Evolutionary conservation across 768 basidiomycete species (phyloP).

Genomic region (Calocybe indica): DNA sequence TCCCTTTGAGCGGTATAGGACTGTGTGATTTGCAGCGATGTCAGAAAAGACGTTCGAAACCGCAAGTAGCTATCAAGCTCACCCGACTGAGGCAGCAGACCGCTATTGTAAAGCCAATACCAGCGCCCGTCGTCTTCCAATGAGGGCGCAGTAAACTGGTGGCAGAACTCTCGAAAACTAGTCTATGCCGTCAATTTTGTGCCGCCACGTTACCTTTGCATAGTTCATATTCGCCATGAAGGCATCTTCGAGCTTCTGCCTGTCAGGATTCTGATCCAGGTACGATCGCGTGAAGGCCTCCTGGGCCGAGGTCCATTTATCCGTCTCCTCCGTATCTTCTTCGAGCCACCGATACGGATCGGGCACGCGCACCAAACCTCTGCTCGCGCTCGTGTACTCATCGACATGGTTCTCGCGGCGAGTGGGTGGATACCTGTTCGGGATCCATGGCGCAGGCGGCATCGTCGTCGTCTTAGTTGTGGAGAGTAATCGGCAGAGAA

Average conservation of each 20-base stretch:
- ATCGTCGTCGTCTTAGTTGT: slow-evolving; percentile 16
- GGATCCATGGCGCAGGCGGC: slow-evolving; percentile 43
- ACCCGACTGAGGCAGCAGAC: slow-evolving; percentile 64
- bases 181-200: neutral
- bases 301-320: slow-evolving; percentile 59
- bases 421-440: slow-evolving; percentile 57
- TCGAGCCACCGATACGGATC: slow-evolving; percentile 81
- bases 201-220: slow-evolving; percentile 26
- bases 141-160: slow-evolving; percentile 57
- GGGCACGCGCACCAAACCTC: slow-evolving; percentile 55
- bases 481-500: slow-evolving; percentile 3
- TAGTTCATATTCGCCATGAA: slow-evolving; percentile 43
- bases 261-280: slow-evolving; percentile 59
- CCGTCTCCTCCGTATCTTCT: slow-evolving; percentile 53
- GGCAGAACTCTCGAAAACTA: neutral
- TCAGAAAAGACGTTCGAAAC: too few species aligned
- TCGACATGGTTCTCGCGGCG: slow-evolving; percentile 65
- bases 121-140: slow-evolving; percentile 62
- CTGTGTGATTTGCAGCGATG: slow-evolving; percentile 21
- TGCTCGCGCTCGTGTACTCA: slow-evolving; percentile 56
- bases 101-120: slow-evolving; percentile 81
- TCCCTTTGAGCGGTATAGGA: slow-evolving; percentile 56
- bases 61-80: slow-evolving; percentile 13
- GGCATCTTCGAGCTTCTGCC: slow-evolving; percentile 48
- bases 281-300: slow-evolving; percentile 51